These are phyloP conservation scores for Trypanosoma boissoni DNA, from an alignment of 208 protist genomes.

Conservation along the genomic window DNA sequence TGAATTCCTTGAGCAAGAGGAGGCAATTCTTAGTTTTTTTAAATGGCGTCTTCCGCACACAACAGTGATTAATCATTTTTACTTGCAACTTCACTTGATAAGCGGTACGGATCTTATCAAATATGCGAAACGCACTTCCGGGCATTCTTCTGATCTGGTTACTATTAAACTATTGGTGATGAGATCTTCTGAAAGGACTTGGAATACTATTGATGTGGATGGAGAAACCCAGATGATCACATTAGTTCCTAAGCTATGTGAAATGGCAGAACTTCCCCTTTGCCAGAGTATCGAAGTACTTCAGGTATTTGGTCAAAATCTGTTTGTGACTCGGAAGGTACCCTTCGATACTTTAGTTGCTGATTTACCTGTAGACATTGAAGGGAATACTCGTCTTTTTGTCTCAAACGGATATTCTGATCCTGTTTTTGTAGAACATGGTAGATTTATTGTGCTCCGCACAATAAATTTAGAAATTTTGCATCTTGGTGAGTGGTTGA, in stretches of 20 bases:
- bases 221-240: conserved; percentile 33
- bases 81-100: conserved; percentile 76
- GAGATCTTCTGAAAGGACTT: conserved; percentile 25
- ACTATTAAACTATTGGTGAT: conserved; percentile 43
- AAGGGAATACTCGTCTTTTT: conserved; percentile 47
- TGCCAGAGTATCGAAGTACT: conserved; percentile 52
- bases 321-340: conserved; percentile 50
- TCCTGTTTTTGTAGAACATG: conserved; percentile 65
- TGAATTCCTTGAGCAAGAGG: conserved; percentile 74
- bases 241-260: conserved; percentile 46
- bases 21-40: conserved; percentile 67
- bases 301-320: conserved; percentile 62
- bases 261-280: conserved; percentile 34
- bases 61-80: conserved; percentile 78
- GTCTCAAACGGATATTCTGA: conserved; percentile 53
- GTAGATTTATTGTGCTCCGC: conserved; percentile 54
- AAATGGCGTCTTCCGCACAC: conserved; percentile 84
- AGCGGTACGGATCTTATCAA: conserved; percentile 43
- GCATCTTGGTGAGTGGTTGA: conserved; percentile 68
- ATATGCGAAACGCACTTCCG: conserved; percentile 10
- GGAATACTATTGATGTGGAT: conserved; percentile 32
- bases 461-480: conserved; percentile 69
- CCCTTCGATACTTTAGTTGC: conserved; percentile 29
- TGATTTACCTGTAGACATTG: conserved; percentile 40
- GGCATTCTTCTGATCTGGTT: conserved; percentile 10